Percentiles rank a stretch among this genome's conserved stretches.
These are phyloP conservation scores for Letharia lupina DNA, from an alignment of 495 filamentous ascomycete genomes.

Conservation along the genomic window DNA sequence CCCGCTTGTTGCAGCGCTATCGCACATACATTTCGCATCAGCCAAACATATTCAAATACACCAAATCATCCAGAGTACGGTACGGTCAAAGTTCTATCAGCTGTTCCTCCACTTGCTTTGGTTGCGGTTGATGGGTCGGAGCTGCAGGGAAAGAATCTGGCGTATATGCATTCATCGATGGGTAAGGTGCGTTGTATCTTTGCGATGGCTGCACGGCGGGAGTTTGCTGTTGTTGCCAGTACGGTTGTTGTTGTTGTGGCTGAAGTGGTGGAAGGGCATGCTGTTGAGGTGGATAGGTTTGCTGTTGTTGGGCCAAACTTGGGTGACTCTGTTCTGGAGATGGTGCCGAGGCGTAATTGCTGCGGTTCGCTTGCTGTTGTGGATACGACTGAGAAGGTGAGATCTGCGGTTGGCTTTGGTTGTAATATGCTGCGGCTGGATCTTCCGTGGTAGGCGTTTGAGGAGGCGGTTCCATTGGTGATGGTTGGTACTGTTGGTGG, in stretches of 20 bases:
- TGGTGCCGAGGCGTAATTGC: constrained; percentile 12
- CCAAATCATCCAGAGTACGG: constrained; percentile 9
- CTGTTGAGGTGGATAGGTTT: constrained; percentile 19
- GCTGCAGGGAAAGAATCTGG: constrained; percentile 59
- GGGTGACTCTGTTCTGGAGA: constrained; percentile 19
- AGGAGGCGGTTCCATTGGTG: constrained; percentile 16
- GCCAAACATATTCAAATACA: not conserved
- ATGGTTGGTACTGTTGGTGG: constrained; percentile 21
- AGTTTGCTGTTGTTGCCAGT: constrained; percentile 22
- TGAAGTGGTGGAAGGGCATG: constrained; percentile 31
- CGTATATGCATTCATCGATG: constrained; percentile 44
- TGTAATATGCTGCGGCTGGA: constrained; percentile 19
- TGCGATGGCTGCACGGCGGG: constrained; percentile 16
- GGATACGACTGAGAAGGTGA: constrained; percentile 25
- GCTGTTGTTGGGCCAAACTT: constrained; percentile 29
- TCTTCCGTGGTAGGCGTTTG: constrained; percentile 22
- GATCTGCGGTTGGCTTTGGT: constrained; percentile 18
- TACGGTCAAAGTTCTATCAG: constrained; percentile 61
- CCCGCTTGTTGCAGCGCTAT: not conserved
- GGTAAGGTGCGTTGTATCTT: constrained; percentile 30
- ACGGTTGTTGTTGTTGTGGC: constrained; percentile 26
- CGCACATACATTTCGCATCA: constrained; percentile 9
- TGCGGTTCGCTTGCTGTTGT: constrained; percentile 13
- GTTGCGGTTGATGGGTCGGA: constrained; percentile 51
- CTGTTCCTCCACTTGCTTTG: constrained; percentile 69